A percentile compares a stretch with the other conserved stretches of the same genome.
Evolutionary conservation across 1,284 basidiomycete genomes (phyloP).

Genomic region (Volvariella surrecta): DNA sequence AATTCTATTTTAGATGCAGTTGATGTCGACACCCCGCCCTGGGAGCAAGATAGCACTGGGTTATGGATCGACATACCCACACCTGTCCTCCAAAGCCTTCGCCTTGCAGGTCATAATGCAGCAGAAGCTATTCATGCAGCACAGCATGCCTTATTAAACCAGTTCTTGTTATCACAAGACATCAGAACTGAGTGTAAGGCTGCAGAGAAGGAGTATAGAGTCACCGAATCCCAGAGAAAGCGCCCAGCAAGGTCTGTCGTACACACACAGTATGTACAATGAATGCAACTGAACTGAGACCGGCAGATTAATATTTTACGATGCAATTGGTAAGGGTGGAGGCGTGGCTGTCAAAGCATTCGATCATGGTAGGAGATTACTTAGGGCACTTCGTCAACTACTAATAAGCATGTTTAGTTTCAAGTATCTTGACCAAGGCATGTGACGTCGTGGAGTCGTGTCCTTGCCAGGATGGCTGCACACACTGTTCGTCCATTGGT

Average conservation of each 20-base stretch:
- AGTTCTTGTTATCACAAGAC: constrained; percentile 65
- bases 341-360: constrained; percentile 77
- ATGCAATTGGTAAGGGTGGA: constrained; percentile 61
- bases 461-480: constrained; percentile 65
- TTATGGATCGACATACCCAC: constrained; percentile 83
- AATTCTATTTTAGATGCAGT: constrained; percentile 71
- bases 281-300: not conserved
- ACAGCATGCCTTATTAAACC: constrained; percentile 77
- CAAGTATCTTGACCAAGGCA: constrained; percentile 58
- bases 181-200: constrained; percentile 85
- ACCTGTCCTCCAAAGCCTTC: constrained; percentile 42
- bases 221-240: constrained; percentile 51
- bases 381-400: not conserved
- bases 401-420: constrained; percentile 25
- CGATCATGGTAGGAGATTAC: constrained; percentile 52
- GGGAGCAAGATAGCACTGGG: constrained; percentile 70
- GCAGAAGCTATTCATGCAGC: constrained; percentile 79
- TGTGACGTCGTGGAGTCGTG: constrained; percentile 60
- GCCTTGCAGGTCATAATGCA: constrained; percentile 49
- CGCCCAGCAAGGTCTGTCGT: constrained; percentile 61
- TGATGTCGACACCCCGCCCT: constrained; percentile 74
- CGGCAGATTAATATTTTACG: constrained; percentile 78
- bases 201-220: constrained; percentile 69
- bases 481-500: constrained; percentile 44
- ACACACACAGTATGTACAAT: not conserved